A percentile compares a stretch with the other conserved stretches of the same genome.
Conservation (phyloP, 2,329 filamentous ascomycete genomes). For the Neopestalotiopsis rosae region DNA sequence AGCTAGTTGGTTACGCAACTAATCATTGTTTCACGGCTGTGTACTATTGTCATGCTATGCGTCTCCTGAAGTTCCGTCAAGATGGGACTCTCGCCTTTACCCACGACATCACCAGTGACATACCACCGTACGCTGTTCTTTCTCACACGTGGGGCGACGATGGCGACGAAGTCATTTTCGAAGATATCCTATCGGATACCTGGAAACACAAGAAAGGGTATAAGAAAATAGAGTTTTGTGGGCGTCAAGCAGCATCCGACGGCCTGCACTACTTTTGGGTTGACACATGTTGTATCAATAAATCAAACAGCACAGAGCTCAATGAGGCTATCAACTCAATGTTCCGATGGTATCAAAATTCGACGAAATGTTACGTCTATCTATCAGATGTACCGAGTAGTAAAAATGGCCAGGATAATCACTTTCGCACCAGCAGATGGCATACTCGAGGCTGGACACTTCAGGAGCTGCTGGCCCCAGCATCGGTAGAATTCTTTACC, state of each 20-base stretch:
- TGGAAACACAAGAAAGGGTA: slow-evolving; percentile 16
- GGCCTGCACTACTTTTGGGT: slow-evolving; percentile 10
- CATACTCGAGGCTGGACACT: slow-evolving; percentile 13
- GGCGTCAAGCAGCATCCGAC: slow-evolving; percentile 16
- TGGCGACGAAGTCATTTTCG: slow-evolving; percentile 20
- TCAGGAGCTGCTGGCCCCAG: slow-evolving; percentile 27
- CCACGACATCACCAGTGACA: not conserved
- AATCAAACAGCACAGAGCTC: slow-evolving; percentile 9
- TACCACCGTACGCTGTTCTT: slow-evolving; percentile 22
- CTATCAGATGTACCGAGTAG: not conserved
- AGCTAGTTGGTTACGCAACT: not conserved
- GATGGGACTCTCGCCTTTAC: not conserved
- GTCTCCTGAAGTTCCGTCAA: not conserved
- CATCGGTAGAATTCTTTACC: slow-evolving; percentile 33
- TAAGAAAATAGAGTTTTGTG: slow-evolving; percentile 22
- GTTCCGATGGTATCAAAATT: slow-evolving; percentile 4
- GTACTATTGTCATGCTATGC: slow-evolving; percentile 1
- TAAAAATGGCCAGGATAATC: not conserved
- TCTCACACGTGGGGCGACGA: slow-evolving; percentile 23
- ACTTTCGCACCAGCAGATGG: slow-evolving; percentile 15
- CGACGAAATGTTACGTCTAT: slow-evolving; percentile 23
- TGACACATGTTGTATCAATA: slow-evolving; percentile 17
- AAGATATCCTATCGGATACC: slow-evolving; percentile 15
- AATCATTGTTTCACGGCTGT: not conserved
- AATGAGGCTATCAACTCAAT: slow-evolving; percentile 19